Evolutionary conservation across 768 basidiomycete species (phyloP).

Genomic region (Podaxis sp.): DNA sequence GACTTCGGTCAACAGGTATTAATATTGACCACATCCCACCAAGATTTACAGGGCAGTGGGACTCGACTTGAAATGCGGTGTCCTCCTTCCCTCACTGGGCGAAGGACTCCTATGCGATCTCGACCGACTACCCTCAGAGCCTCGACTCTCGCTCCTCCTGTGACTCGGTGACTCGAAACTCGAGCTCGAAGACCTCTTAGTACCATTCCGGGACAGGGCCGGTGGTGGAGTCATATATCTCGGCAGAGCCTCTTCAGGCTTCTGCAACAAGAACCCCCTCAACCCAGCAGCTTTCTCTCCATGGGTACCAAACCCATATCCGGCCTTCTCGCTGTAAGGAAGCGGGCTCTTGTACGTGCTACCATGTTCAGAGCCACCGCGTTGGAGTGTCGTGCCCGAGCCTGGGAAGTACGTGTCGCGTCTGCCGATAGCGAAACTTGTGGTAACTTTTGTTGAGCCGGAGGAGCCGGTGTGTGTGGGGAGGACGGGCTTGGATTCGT

Average conservation of each 20-base stretch:
- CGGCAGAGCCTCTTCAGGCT: constrained; percentile 58
- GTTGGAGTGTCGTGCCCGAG: neutral
- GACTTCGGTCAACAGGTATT: neutral
- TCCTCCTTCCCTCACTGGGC: neutral
- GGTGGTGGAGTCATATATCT: constrained; percentile 39
- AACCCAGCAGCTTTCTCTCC: constrained; percentile 69
- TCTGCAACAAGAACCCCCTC: constrained; percentile 59
- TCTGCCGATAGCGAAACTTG: constrained; percentile 23
- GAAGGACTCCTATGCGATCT: neutral
- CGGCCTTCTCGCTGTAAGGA: constrained; percentile 31
- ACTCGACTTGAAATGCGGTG: constrained; percentile 15
- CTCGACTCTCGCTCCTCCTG: constrained; percentile 4
- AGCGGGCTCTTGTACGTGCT: constrained; percentile 6
- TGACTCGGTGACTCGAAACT: constrained; percentile 10
- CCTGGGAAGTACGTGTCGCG: neutral
- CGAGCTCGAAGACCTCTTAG: constrained; percentile 9
- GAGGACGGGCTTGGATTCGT: constrained; percentile 46
- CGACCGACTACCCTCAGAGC: neutral
- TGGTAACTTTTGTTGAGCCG: constrained; percentile 20
- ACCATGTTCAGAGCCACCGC: constrained; percentile 3
- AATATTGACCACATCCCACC: neutral
- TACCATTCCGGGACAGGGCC: constrained; percentile 17
- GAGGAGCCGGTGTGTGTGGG: constrained; percentile 38
- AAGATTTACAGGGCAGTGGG: constrained; percentile 10
- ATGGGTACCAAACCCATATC: constrained; percentile 77